phyloP scores from a whole-genome alignment of 176 grass and related monocot genomes.

The Aegilops tauschii region DNA sequence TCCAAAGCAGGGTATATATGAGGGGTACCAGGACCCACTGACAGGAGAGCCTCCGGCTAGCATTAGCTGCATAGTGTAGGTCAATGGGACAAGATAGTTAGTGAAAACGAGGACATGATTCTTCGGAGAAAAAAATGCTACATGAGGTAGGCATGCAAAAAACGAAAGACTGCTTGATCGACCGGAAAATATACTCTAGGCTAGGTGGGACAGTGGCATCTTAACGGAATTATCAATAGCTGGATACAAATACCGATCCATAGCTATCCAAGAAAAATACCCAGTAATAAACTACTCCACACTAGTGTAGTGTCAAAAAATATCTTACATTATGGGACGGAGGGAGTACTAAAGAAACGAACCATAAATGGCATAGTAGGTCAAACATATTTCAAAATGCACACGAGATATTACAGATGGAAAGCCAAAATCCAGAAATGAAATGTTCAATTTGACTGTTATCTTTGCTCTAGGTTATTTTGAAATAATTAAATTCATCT shows the following conservation, averaged over 20 bases:
- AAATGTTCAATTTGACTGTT: background rate
- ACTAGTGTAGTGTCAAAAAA: too few species aligned
- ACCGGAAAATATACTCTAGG: background rate
- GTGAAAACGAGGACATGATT: background rate
- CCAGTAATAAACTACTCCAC: background rate
- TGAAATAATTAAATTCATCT: background rate
- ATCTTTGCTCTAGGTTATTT: background rate
- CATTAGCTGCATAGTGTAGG: conserved; percentile 18
- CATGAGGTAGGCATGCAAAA: background rate
- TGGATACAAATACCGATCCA: background rate
- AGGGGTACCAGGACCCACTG: background rate
- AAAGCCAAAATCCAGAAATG: background rate
- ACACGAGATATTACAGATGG: background rate
- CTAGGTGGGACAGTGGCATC: background rate
- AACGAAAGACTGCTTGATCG: background rate
- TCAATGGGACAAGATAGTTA: conserved; percentile 3
- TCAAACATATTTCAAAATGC: background rate
- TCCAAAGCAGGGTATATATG: background rate
- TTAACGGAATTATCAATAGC: background rate
- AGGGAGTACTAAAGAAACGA: background rate
- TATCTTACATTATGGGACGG: too few species aligned
- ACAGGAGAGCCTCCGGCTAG: background rate
- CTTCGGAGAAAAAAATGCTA: background rate
- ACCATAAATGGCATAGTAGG: background rate
- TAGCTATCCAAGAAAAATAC: background rate